Percentiles rank a stretch among this genome's conserved stretches.
Evolutionary conservation across 208 protist genomes (phyloP).

Genomic region (Leishmania braziliensis): DNA sequence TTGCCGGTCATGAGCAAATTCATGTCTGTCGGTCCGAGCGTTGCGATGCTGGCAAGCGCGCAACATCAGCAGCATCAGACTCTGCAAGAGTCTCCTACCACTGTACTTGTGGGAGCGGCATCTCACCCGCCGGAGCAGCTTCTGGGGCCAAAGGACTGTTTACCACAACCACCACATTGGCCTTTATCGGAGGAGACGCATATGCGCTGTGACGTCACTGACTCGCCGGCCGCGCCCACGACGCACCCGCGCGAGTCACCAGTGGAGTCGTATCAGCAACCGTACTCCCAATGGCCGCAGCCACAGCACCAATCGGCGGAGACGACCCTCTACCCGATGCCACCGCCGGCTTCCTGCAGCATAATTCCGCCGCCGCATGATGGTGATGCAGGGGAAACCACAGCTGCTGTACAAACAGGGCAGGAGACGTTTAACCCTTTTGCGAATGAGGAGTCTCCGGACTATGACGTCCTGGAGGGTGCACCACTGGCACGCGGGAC

Average conservation of each 20-base stretch:
- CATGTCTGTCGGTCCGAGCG: not conserved
- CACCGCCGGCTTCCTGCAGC: not conserved
- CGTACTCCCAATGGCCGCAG: not conserved
- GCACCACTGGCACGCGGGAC: not conserved
- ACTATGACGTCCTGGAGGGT: not conserved
- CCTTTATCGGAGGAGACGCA: not conserved
- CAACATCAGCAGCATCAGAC: not conserved
- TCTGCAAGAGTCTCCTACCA: not conserved
- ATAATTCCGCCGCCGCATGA: not conserved
- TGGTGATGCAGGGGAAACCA: not conserved
- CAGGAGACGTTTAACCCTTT: conserved; percentile 2
- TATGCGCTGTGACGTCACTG: not conserved
- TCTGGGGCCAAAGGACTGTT: not conserved
- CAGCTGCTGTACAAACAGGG: not conserved
- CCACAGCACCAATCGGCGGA: not conserved
- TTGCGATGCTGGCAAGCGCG: not conserved
- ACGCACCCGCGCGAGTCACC: not conserved
- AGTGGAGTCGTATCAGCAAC: not conserved
- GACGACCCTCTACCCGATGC: not conserved
- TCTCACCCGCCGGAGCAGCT: not conserved
- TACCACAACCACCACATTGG: not conserved
- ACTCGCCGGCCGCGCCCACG: not conserved
- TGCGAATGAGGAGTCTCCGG: not conserved
- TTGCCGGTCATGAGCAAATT: conserved; percentile 40
- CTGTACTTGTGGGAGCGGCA: not conserved